Percentiles rank a stretch among this genome's conserved stretches.
phyloP scores from a whole-genome alignment of 2,329 filamentous ascomycete genomes.

The Paecilomyces fulvus region DNA sequence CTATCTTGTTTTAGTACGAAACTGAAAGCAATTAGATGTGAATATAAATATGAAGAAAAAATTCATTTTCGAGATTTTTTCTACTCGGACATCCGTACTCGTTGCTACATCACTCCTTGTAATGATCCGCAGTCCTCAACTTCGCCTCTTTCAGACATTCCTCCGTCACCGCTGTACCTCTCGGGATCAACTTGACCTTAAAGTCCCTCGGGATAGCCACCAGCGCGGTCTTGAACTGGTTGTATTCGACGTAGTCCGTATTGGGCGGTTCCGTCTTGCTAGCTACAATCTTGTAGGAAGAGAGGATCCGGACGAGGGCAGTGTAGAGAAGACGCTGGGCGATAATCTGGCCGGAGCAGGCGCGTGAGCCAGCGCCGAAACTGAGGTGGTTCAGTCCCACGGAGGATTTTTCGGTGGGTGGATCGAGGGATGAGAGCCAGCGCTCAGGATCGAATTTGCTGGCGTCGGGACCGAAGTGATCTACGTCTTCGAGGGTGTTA shows the following conservation, averaged over 20 bases:
- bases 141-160: slow-evolving; percentile 38
- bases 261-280: slow-evolving; percentile 47
- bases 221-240: slow-evolving; percentile 50
- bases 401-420: slow-evolving; percentile 35
- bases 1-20: too few relatives aligned
- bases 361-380: slow-evolving; percentile 51
- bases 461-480: slow-evolving; percentile 51
- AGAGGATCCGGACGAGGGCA: slow-evolving; percentile 46
- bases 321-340: slow-evolving; percentile 50
- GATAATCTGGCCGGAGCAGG: slow-evolving; percentile 51
- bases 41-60: not conserved
- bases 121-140: slow-evolving; percentile 41
- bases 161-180: slow-evolving; percentile 32
- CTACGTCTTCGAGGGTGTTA: slow-evolving; percentile 37
- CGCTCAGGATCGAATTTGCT: slow-evolving; percentile 56
- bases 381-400: slow-evolving; percentile 46
- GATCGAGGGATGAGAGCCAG: slow-evolving; percentile 43
- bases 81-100: not conserved
- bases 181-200: slow-evolving; percentile 48
- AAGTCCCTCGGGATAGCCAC: slow-evolving; percentile 54
- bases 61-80: not conserved
- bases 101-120: slow-evolving; percentile 30
- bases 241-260: slow-evolving; percentile 56
- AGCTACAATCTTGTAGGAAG: slow-evolving; percentile 45
- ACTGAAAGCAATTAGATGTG: too few relatives aligned